phyloP scores from a whole-genome alignment of 2,329 filamentous ascomycete species.

The Aureobasidium sp. region DNA sequence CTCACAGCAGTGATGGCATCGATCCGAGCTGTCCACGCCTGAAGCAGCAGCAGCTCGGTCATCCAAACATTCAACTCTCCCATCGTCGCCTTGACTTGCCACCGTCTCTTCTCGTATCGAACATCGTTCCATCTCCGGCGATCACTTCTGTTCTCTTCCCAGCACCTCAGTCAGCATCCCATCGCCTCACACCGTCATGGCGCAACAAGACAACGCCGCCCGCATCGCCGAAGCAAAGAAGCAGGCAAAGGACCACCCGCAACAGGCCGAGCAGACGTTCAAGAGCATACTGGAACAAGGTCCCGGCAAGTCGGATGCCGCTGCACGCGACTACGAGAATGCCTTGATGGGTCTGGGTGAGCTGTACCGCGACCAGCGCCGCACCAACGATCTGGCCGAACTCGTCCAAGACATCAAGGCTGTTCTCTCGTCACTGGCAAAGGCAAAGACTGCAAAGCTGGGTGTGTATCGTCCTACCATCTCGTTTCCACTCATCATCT shows the following conservation, averaged over 20 bases:
- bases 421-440: conserved; percentile 91
- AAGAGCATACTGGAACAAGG: conserved; percentile 82
- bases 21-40: not conserved
- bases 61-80: not conserved
- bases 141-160: not conserved
- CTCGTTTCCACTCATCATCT: not conserved
- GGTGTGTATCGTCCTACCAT: conserved; percentile 51
- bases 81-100: not conserved
- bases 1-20: not conserved
- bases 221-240: conserved; percentile 85
- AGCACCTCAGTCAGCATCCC: not conserved
- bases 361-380: conserved; percentile 86
- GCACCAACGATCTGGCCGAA: conserved; percentile 73
- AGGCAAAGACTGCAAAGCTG: conserved; percentile 97
- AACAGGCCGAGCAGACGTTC: conserved; percentile 80
- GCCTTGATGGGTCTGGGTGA: conserved; percentile 84
- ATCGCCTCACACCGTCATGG: conserved; percentile 34
- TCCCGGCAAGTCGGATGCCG: conserved; percentile 76
- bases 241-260: conserved; percentile 70
- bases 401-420: conserved; percentile 85
- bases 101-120: not conserved
- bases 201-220: conserved; percentile 46
- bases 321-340: conserved; percentile 84
- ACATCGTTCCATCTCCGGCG: not conserved
- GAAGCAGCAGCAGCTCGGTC: not conserved